Evolutionary conservation across 371 early-diverging fungal genomes (phyloP).

Genomic region (Dinochytrium kinnereticum): DNA sequence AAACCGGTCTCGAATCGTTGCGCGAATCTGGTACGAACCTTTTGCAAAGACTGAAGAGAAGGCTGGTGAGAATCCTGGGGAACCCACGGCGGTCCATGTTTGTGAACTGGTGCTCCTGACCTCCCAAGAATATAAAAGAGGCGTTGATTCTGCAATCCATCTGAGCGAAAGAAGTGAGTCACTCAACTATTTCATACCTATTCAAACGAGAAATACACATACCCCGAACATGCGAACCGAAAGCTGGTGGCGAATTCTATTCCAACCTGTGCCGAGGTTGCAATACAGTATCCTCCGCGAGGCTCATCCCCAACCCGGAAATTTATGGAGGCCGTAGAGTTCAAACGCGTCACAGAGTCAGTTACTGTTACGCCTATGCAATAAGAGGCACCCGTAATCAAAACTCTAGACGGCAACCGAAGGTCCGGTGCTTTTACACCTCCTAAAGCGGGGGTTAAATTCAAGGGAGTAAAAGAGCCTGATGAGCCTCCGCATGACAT

Average conservation of each 20-base stretch:
- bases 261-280: background rate
- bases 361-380: background rate
- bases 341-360: background rate
- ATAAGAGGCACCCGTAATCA: background rate
- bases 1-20: background rate
- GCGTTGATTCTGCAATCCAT: background rate
- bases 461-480: background rate
- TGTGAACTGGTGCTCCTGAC: background rate
- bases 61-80: background rate
- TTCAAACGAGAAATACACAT: background rate
- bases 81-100: background rate
- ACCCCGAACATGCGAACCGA: background rate
- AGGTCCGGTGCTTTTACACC: background rate
- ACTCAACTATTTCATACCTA: background rate
- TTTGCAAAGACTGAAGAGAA: background rate
- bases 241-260: background rate
- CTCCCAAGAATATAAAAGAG: background rate
- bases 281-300: background rate
- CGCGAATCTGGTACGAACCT: background rate
- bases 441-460: background rate
- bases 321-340: background rate
- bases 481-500: no score
- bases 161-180: background rate
- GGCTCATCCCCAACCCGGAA: constrained; percentile 3
- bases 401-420: background rate